Base-by-base conservation (phyloP, 352 stramenopile species). In the Globisporangium cylindrosporum region DNA sequence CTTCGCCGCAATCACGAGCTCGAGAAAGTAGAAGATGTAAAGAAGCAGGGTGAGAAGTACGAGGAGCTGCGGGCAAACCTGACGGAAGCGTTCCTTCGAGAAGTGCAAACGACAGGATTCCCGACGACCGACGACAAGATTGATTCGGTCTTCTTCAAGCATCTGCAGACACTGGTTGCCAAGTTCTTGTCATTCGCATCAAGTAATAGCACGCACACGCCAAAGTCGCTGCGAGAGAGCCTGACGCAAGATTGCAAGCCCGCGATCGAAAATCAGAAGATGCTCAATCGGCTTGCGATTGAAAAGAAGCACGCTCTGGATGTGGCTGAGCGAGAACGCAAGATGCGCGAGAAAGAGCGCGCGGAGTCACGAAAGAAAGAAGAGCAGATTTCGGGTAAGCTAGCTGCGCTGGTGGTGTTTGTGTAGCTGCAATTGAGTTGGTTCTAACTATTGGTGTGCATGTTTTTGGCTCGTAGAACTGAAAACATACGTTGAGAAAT, bases 251-350 rank as follows among this genome's bases (percentile, higher is more conserved):
- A 94, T 62, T 91, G 83, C 66, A 81, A 73, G 62, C 57, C 70
- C 38, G 73, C 76, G 3, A 71, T 95, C 14, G 79, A 92, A 43
- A 92, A 88, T 41, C 84, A 94, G 60, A 95, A 93, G 58, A 69
- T 81, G 57, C 73, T 92, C 9, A 93, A 91, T 65, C 62, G 80
- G 9, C 69, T 94, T 55, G 83, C 80, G 18, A 68, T 77, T 55
- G 86, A 94, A 34, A 94, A 93, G 59, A 78, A 90, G 54, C 57
- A 90, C 22, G 86, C 84, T 2, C 65, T 89, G 5, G 74, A 83
- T 41, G 15, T 80, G 41, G 88, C 77, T 1, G 76, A 93, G 66
- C 79, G 82, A 41, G 83, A 95, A 32, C 76, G 81, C 25, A 64
- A 70, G 29, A 78, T 88, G 69, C 80, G 88, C 29, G 84, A 93